Evolutionary conservation across 163 green algal species (phyloP).

Genomic region (Coccomyxa subellipsoidea): DNA sequence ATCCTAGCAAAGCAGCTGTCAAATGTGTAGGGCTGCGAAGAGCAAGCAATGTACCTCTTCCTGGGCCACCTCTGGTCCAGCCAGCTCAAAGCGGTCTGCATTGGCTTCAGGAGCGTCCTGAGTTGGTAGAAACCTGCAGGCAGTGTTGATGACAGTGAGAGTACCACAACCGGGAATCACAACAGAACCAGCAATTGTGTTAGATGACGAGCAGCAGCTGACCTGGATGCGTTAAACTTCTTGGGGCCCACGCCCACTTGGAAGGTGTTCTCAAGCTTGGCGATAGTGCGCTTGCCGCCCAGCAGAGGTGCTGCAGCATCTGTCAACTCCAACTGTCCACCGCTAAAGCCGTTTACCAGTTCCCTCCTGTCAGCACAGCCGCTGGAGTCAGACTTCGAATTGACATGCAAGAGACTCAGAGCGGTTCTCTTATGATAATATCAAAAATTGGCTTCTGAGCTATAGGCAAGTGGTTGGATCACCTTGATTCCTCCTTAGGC

Average conservation of each 20-base stretch:
- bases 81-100: constrained; percentile 19
- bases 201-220: not conserved
- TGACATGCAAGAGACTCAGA: no score
- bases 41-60: not conserved
- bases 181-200: not conserved
- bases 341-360: constrained; percentile 41
- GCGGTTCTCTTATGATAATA: no score
- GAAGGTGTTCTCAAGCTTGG: constrained; percentile 64
- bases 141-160: not conserved
- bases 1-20: no score
- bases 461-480: no score
- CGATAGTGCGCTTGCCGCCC: constrained; percentile 46
- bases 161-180: not conserved
- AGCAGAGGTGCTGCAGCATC: constrained; percentile 13
- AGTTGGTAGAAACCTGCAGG: constrained; percentile 6
- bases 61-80: not conserved
- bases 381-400: no score
- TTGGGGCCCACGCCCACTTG: constrained; percentile 33
- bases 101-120: not conserved
- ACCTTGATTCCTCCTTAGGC: not conserved
- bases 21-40: not conserved
- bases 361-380: constrained; percentile 15
- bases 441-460: no score
- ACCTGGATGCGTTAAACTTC: constrained; percentile 14
- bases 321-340: constrained; percentile 16